A percentile compares a stretch with the other conserved stretches of the same genome.
These are phyloP conservation scores for Tuber brumale DNA, from an alignment of 495 filamentous ascomycete species.

Conservation along the genomic window DNA sequence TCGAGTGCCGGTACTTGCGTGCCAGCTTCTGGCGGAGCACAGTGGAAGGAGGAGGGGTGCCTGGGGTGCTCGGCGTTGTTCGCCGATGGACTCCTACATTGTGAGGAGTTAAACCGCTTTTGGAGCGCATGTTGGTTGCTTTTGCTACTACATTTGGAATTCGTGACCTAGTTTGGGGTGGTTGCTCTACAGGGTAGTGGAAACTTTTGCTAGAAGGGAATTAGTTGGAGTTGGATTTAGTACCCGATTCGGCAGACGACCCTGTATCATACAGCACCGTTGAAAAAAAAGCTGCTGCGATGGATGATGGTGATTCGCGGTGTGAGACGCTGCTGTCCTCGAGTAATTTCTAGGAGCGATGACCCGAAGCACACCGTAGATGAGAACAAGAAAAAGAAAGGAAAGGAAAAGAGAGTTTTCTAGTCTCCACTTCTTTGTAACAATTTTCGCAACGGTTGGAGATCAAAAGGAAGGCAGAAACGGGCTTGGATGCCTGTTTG, in stretches of 20 bases:
- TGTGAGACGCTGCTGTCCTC: not conserved
- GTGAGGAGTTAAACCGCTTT: not conserved
- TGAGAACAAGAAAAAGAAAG: not conserved
- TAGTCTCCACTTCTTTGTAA: not conserved
- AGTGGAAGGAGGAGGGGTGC: not conserved
- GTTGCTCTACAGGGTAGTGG: not conserved
- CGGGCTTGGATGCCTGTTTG: not conserved
- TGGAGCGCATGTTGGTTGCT: not conserved
- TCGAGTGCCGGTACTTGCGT: not conserved
- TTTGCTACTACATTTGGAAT: not conserved
- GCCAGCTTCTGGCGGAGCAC: not conserved
- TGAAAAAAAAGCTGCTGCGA: not conserved
- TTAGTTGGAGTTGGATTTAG: not conserved
- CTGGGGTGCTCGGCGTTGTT: not conserved
- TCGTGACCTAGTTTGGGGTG: not conserved
- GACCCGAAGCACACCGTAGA: not conserved
- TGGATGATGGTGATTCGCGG: not conserved
- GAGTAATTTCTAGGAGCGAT: not conserved
- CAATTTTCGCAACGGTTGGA: not conserved
- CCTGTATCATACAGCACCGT: not conserved
- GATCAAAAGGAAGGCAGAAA: not conserved
- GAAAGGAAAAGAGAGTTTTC: not conserved
- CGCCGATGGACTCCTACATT: not conserved
- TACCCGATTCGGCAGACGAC: not conserved
- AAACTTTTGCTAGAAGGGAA: constrained; percentile 1